Percentiles rank a stretch among this genome's conserved stretches.
Evolutionary conservation across 768 basidiomycete species (phyloP).

Genomic region (Lactifluus subvellereus): DNA sequence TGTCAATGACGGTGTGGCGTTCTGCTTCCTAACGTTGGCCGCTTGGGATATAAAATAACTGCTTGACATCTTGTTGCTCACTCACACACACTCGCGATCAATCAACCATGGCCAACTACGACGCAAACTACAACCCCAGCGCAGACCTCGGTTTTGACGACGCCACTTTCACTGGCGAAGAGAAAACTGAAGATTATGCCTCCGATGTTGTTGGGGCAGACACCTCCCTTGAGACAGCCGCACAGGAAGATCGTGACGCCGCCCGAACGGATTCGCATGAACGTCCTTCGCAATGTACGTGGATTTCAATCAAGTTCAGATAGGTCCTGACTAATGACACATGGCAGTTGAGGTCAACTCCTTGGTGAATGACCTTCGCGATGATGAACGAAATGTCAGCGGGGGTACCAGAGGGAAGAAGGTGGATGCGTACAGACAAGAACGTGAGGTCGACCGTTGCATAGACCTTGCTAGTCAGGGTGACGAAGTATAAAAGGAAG

Average conservation of each 20-base stretch:
- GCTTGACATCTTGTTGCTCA: not conserved
- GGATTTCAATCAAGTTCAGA: not conserved
- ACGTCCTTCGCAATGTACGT: conserved; percentile 8
- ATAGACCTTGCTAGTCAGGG: not conserved
- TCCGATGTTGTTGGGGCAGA: not conserved
- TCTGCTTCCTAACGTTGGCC: not conserved
- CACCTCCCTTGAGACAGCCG: not conserved
- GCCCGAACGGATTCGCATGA: conserved; percentile 1
- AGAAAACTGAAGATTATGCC: not conserved
- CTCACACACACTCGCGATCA: not conserved
- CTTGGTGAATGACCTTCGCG: not conserved
- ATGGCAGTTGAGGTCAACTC: not conserved
- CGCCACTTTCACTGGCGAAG: not conserved
- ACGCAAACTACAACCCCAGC: conserved; percentile 10
- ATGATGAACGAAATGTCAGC: conserved; percentile 11
- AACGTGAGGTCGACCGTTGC: conserved; percentile 5
- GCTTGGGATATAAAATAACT: not conserved
- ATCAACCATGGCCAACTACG: conserved; percentile 10
- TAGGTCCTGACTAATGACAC: not conserved
- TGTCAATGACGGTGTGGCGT: not conserved
- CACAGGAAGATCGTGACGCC: conserved; percentile 12
- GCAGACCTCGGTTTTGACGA: conserved; percentile 12
- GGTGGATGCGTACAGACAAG: conserved; percentile 15
- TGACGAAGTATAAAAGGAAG: not conserved
- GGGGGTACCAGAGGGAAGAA: conserved; percentile 2